Evolutionary conservation across 129 eudicot species (phyloP), one percentile per base, ranked within the genome.

Genomic region (Centrapalus pauciflorus): DNA sequence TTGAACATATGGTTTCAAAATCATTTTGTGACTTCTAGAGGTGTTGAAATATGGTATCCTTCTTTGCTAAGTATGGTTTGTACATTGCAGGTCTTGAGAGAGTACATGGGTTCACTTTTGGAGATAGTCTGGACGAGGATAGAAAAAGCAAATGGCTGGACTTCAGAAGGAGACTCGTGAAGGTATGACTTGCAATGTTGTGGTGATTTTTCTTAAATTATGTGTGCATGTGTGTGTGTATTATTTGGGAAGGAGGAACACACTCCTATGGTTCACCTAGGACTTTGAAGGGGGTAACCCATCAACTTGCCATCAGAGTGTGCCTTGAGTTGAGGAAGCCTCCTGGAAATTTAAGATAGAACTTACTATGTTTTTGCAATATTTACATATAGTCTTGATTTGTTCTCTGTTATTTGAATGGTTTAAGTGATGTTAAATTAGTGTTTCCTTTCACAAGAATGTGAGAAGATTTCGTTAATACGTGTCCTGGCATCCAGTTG

Each of bases 41-140:
- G 61, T 12, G 2, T 21, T 32, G 19, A 8, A 34, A 34, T 12
- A 8, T 37, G 33, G 33, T 35, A 16, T 6, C 21, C 1, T 13
- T 29, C 16, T 52, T 38, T 29, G 20, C 32, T 30, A 54, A 51
- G 8, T 40, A 29, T 38, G 37, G 34, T 74, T 23, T 35, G 57
- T 75, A 38, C 20, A 30, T 66, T 77, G 80, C 77, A 93, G 98
- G 76, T 68, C 95, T 93, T 20, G 96, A 83, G 76, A 88, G 96
- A 80, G 84, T 93, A 55, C 96, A 93, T 68, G 98, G 98, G 60
- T 93, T 85, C 57, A 85, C 92, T n/a, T 85, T 88, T 54, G 98
- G 98, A 27, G 98, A 93, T 74, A 88, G 96, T 71, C 80, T 93
- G 55, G 98, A 93, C 9, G 91, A 85, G 30, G 71, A 40, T 24